Base-by-base conservation (phyloP, 2,329 filamentous ascomycete species). In the Huntiella decipiens region DNA sequence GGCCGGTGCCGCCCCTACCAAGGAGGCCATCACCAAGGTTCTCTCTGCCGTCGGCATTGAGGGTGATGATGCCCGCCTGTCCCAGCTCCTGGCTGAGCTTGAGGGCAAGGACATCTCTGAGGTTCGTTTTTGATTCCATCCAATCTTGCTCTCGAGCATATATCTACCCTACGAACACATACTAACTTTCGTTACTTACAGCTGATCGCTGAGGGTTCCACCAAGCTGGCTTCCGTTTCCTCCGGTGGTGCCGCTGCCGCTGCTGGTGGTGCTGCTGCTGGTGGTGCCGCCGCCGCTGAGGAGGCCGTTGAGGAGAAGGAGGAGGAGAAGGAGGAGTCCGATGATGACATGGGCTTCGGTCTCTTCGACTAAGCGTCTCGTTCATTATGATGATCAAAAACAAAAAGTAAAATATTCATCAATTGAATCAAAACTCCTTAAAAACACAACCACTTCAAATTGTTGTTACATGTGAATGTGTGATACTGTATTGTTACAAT, bases 191-290 rank as follows among this genome's bases (percentile, higher is more conserved):
- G n/a, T 13, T 28, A 10, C 13, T 1, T 34, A 8, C 17, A 96
- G 91, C 72, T 98, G 68, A 95, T 98, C 66, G 59, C 83, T 59
- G 77, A 87, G 68, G 91, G 91, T 63, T 77, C 82, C 55, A 61
- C 71, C 67, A 98, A 98, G 80, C 85, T 98, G 61, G 91, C 91
- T 59, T 95, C 88, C 68, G 88, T 98, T 62, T 87, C 91, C 67
- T 85, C 83, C 61, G 91, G 87, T 60, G 87, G 87, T 66, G 74
- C 71, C 61, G 85, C 77, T 63, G 82, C 73, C 66, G 82, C 72
- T 58, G 70, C 69, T 59, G 71, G 70, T 58, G 73, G 71, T 64
- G 76, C 68, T 62, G 80, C 68, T 61, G 82, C 70, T 60, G 80
- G 68, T 58, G 82, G 69, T 57, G 77, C 67, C 57, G 76, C 67